Evolutionary conservation across 176 grass and related monocot genomes (phyloP), one percentile per base, ranked within the genome.

Genomic region (Saccharum officinarum): DNA sequence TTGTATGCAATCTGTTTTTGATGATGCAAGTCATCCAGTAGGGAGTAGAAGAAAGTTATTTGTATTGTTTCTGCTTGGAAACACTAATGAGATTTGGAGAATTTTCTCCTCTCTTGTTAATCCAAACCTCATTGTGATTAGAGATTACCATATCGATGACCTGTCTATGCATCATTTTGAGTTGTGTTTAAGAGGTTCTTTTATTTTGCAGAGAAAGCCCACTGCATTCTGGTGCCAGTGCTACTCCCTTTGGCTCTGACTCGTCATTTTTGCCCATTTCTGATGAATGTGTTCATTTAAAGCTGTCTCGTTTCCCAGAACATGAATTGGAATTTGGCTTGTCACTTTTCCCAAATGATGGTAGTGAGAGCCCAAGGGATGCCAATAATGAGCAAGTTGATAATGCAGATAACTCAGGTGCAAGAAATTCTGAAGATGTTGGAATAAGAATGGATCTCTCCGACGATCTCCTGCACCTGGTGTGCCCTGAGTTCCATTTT

Each of bases 401-500:
- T 80, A 42, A 88, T 82, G 69, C 41, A 30, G 83, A 90, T 40
- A 92, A 77, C 38, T 87, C 67, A 83, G 78, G 59, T 69, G 33
- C 30, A 83, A 79, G 63, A 82, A 90, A 86, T 80, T 71, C 79
- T 71, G 96, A 95, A 65, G 89, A 91, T 45, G 37, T 71, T 75
- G 92, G 94, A 75, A 77, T 92, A 79, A 92, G 90, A 75, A 99
- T 99, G 97, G 97, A 99, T 86, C 86, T 99, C 37, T 94, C 93
- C 59, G 97, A 99, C 73, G 97, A 99, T 92, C 88, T 99, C 37
- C 79, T 99, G 78, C 93, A 99, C 71, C 83, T 94, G 90, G 97
- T 99, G 80, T 76, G 88, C 65, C 8, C 13, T 8, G 7, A 44
- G 20, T 75, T 71, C 70, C 30, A 78, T 50, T 77, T 38, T 22